These are phyloP conservation scores for Cyclanthera cordifolia DNA, from an alignment of 306 rosid genomes.

Conservation along the genomic window DNA sequence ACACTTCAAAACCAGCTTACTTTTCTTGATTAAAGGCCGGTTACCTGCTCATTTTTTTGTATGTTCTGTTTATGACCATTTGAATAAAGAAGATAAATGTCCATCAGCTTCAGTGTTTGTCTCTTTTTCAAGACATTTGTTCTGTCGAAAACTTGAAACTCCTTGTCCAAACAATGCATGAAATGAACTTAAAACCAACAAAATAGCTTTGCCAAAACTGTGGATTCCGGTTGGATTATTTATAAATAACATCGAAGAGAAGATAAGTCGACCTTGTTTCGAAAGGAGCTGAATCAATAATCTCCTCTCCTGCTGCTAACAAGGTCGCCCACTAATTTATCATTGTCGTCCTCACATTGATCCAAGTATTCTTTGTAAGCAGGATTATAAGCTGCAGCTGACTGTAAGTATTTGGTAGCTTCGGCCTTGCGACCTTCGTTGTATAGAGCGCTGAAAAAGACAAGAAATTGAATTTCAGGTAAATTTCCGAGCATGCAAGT, in stretches of 20 bases:
- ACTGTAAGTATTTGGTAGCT: slow-evolving; percentile 64
- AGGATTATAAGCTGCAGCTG: slow-evolving; percentile 59
- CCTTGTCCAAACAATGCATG: neutral
- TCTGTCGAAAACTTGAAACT: neutral
- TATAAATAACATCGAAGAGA: neutral
- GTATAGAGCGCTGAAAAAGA: slow-evolving; percentile 45
- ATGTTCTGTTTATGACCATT: neutral
- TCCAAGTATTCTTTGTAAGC: slow-evolving; percentile 48
- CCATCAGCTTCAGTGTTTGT: neutral
- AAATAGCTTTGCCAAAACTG: neutral
- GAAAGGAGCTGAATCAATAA: slow-evolving; percentile 25
- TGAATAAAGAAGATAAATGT: neutral
- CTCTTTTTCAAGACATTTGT: neutral
- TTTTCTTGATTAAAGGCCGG: too few species aligned
- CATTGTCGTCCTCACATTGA: slow-evolving; percentile 44
- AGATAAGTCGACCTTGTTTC: neutral
- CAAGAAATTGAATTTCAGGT: slow-evolving; percentile 8
- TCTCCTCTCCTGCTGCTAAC: slow-evolving; percentile 51
- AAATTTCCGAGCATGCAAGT: neutral
- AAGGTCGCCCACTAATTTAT: slow-evolving; percentile 46
- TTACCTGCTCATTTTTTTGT: too few species aligned
- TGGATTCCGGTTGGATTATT: neutral
- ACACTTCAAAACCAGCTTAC: neutral
- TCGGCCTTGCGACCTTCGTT: slow-evolving; percentile 61
- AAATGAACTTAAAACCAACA: neutral